phyloP scores from a whole-genome alignment of 2,329 filamentous ascomycete genomes.

The Aspergillus aculeatus region DNA sequence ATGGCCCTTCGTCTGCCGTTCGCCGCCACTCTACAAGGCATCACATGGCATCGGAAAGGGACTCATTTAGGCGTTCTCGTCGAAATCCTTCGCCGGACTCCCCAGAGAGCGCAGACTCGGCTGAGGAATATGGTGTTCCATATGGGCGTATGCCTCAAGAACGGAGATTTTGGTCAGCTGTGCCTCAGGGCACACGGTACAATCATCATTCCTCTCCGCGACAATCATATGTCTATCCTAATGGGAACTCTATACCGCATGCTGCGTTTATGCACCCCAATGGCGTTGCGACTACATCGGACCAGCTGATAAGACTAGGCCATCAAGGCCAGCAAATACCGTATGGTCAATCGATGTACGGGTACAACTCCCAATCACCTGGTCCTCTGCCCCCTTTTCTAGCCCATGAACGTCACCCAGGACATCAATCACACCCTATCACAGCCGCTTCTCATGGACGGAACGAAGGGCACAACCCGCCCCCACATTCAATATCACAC shows the following conservation, averaged over 20 bases:
- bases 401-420: conserved; percentile 30
- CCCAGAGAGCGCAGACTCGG: conserved; percentile 63
- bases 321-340: conserved; percentile 24
- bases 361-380: conserved; percentile 29
- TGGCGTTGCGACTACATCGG: conserved; percentile 29
- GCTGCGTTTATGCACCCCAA: conserved; percentile 26
- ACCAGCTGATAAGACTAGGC: conserved; percentile 34
- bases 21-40: conserved; percentile 40
- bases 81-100: conserved; percentile 51
- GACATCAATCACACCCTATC: conserved; percentile 26
- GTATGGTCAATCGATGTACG: conserved; percentile 30
- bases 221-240: conserved; percentile 38
- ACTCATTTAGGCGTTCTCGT: conserved; percentile 40
- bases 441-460: conserved; percentile 23
- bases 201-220: conserved; percentile 42
- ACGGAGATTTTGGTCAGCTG: conserved; percentile 33
- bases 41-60: conserved; percentile 38
- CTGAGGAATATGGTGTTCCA: conserved; percentile 59
- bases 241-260: conserved; percentile 25
- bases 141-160: conserved; percentile 43
- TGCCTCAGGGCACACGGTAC: conserved; percentile 36
- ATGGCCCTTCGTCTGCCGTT: conserved; percentile 37
- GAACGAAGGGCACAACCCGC: conserved; percentile 31
- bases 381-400: conserved; percentile 29
- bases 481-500: conserved; percentile 32